Evolutionary conservation across 306 rosid species (phyloP), one percentile per base, ranked within the genome.

Genomic region (Canavalia ensiformis): DNA sequence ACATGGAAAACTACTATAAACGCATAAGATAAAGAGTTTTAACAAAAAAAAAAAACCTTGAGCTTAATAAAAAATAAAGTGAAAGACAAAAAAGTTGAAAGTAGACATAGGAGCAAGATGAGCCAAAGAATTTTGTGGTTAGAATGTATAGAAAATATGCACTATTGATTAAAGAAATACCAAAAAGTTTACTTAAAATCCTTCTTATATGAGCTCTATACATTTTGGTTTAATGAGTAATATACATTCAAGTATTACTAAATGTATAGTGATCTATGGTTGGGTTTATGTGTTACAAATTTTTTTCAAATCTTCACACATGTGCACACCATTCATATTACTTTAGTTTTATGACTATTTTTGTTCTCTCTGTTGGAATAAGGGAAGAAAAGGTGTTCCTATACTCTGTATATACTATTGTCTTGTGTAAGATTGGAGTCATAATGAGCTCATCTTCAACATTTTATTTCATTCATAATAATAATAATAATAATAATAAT

Each of bases 71-170:
- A 85, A 80, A 93, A 86, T 33, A 93, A 90, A 84, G 87, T 86
- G 89, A 91, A 91, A 0, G 99, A 93, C 75, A 95, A 82, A 57
- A 93, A 52, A 62, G 88, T 98, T 0, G 98, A 95, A 30, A 90
- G 45, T 73, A 93, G 82, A 42, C 98, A 93, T 95, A 95, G 0
- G 89, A 72, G 77, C 97, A 95, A 35, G 97, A 85, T 13, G 92
- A 87, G 33, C 89, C 92, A 0, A 93, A 54, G 83, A 93, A 89
- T 11, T 77, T 50, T 0, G 98, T 85, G 80, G 85, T 76, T n/a
- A 95, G 85, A 85, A 92, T 86, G 91, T 89, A 95, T 72, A 95
- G 68, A 70, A 95, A 91, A 74, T 86, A 93, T 1, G 90, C 91
- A 89, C 97, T 93, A 30, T 18, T 18, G 25, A 18, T 18, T 18